A percentile compares a stretch with the other conserved stretches of the same genome.
Evolutionary conservation across 2,329 filamentous ascomycete species (phyloP).

Genomic region (Apiospora marii): DNA sequence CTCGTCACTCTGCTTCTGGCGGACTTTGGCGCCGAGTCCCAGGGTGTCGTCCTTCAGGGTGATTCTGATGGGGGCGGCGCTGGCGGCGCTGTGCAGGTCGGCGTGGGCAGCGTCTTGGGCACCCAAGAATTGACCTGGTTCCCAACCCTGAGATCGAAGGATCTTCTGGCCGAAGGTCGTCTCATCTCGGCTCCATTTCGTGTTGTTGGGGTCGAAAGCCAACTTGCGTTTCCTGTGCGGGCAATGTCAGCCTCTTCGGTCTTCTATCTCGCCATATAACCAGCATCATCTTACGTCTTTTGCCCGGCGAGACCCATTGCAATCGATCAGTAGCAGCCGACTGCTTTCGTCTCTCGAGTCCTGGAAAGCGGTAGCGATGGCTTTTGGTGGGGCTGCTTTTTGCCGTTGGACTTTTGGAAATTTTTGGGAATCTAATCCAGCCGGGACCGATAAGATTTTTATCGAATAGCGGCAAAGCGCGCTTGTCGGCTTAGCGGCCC

Average conservation of each 20-base stretch:
- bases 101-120: constrained; percentile 78
- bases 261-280: background rate
- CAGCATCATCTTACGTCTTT: constrained; percentile 61
- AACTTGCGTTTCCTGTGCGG: constrained; percentile 68
- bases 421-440: constrained; percentile 17
- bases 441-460: constrained; percentile 9
- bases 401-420: constrained; percentile 15
- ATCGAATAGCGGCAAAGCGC: background rate
- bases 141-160: constrained; percentile 88
- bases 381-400: constrained; percentile 19
- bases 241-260: background rate
- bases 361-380: background rate
- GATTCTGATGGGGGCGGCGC: constrained; percentile 85
- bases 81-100: constrained; percentile 79
- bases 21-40: constrained; percentile 79
- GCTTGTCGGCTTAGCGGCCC: background rate
- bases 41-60: constrained; percentile 89
- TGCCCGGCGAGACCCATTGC: constrained; percentile 74
- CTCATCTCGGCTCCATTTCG: constrained; percentile 85
- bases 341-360: constrained; percentile 1
- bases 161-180: constrained; percentile 89
- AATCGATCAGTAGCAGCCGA: constrained; percentile 17
- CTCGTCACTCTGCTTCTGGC: constrained; percentile 73
- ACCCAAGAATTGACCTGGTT: constrained; percentile 83
- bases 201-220: constrained; percentile 93